phyloP scores from a whole-genome alignment of 2,329 filamentous ascomycete species.

The Chrysoporthe deuterocubensis region DNA sequence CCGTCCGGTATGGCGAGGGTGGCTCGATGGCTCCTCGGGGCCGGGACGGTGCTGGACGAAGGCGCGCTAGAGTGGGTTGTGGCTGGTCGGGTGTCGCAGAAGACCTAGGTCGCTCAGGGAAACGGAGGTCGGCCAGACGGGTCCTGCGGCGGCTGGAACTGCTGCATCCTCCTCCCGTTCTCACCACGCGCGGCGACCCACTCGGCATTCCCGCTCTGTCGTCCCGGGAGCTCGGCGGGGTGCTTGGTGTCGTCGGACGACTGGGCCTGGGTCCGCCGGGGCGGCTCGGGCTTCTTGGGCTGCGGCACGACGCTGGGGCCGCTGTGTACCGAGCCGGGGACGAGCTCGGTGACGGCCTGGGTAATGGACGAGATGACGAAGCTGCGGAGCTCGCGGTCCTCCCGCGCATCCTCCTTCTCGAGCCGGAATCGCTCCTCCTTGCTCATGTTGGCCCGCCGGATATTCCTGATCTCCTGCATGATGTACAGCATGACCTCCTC shows the following conservation, averaged over 20 bases:
- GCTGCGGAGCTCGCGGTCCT: constrained; percentile 75
- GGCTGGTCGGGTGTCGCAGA: background rate
- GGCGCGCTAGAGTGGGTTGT: background rate
- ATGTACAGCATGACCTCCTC: constrained; percentile 92
- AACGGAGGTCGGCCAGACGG: constrained; percentile 30
- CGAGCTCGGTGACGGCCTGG: constrained; percentile 71
- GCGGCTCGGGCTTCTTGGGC: constrained; percentile 15
- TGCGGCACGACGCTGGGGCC: constrained; percentile 33
- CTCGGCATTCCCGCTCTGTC: constrained; percentile 42
- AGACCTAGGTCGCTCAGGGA: constrained; percentile 15
- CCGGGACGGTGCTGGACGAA: background rate
- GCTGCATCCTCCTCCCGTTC: constrained; percentile 35
- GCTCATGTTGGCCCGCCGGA: constrained; percentile 80
- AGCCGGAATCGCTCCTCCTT: constrained; percentile 84
- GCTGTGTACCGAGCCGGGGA: constrained; percentile 49
- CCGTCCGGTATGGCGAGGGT: background rate
- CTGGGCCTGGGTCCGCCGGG: constrained; percentile 30
- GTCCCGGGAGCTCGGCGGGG: constrained; percentile 61
- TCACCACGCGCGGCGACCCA: constrained; percentile 44
- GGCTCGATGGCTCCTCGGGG: background rate
- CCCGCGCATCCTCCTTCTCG: constrained; percentile 77
- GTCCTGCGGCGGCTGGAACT: constrained; percentile 32
- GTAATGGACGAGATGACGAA: constrained; percentile 77
- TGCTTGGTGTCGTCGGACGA: constrained; percentile 60
- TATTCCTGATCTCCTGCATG: constrained; percentile 85